These are phyloP conservation scores for Flagelloscypha sp. DNA, from an alignment of 768 basidiomycete genomes.

Conservation along the genomic window DNA sequence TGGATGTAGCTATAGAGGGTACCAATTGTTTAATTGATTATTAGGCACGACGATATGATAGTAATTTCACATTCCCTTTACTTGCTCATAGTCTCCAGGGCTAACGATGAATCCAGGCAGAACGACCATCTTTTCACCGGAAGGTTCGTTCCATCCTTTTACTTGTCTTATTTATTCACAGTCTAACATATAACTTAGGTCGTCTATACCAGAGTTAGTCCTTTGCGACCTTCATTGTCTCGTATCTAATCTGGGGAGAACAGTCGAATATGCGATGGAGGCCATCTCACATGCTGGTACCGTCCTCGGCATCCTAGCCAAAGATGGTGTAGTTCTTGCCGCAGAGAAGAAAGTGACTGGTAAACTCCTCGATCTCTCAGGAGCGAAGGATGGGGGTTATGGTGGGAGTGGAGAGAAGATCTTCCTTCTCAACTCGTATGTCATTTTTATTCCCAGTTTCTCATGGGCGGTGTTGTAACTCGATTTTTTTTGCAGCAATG, in stretches of 20 bases:
- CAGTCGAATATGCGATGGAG: slow-evolving; percentile 99
- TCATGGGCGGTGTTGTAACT: background rate
- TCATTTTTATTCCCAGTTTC: slow-evolving; percentile 11
- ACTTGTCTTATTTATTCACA: slow-evolving; percentile 5
- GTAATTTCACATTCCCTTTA: slow-evolving; percentile 46
- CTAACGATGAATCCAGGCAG: too few species aligned
- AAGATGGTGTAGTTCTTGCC: slow-evolving; percentile 84
- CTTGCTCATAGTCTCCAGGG: too few species aligned
- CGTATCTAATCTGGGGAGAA: too few species aligned
- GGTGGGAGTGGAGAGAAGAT: slow-evolving; percentile 99
- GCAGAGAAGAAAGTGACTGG: slow-evolving; percentile 98
- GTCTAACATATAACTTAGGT: slow-evolving; percentile 39
- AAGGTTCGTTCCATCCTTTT: slow-evolving; percentile 49
- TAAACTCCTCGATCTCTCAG: slow-evolving; percentile 88
- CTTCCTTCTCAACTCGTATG: slow-evolving; percentile 85
- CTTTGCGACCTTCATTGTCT: too few species aligned
- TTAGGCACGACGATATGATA: slow-evolving; percentile 92
- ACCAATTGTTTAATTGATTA: slow-evolving; percentile 5
- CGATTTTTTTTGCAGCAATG: slow-evolving; percentile 53
- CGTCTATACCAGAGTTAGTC: slow-evolving; percentile 91
- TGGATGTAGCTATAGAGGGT: too few species aligned
- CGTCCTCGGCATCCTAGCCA: slow-evolving; percentile 86
- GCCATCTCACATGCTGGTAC: slow-evolving; percentile 95
- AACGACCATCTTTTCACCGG: slow-evolving; percentile 98
- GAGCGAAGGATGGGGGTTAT: slow-evolving; percentile 79